Conservation (phyloP, 306 rosid species). For the Fragaria ananassa region DNA sequence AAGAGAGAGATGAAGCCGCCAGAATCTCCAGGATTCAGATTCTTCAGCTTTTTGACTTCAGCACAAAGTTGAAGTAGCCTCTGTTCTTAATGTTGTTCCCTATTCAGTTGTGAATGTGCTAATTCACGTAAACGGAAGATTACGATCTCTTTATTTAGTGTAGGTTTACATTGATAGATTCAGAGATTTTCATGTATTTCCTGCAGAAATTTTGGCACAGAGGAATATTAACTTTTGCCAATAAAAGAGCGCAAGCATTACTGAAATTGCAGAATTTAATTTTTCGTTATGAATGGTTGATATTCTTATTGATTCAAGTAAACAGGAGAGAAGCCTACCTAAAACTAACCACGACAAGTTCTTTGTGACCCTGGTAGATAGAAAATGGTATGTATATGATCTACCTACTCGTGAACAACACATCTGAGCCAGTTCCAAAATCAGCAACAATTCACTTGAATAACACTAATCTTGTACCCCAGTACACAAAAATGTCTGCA, state of each 20-base stretch:
- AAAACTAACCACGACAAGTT: neutral
- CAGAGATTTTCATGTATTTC: neutral
- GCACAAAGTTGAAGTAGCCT: conserved; percentile 57
- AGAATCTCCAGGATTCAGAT: conserved; percentile 57
- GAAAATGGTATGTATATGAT: neutral
- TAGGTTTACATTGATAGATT: neutral
- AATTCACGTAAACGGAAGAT: conserved; percentile 1
- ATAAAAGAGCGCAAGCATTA: conserved; percentile 8
- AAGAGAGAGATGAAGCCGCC: conserved; percentile 83
- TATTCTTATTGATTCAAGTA: neutral
- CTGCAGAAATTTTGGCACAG: neutral
- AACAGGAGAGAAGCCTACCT: neutral
- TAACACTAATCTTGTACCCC: neutral
- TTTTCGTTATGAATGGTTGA: neutral
- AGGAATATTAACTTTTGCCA: conserved; percentile 9
- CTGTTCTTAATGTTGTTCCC: conserved; percentile 13
- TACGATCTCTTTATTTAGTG: neutral
- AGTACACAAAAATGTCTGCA: neutral
- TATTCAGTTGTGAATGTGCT: conserved; percentile 1
- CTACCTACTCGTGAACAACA: neutral
- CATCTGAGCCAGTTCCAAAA: neutral
- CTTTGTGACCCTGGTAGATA: neutral
- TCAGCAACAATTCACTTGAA: neutral
- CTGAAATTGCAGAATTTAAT: neutral
- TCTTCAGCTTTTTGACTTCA: conserved; percentile 63